phyloP scores from a whole-genome alignment of 1,284 basidiomycete genomes.

The Caloboletus firmus region DNA sequence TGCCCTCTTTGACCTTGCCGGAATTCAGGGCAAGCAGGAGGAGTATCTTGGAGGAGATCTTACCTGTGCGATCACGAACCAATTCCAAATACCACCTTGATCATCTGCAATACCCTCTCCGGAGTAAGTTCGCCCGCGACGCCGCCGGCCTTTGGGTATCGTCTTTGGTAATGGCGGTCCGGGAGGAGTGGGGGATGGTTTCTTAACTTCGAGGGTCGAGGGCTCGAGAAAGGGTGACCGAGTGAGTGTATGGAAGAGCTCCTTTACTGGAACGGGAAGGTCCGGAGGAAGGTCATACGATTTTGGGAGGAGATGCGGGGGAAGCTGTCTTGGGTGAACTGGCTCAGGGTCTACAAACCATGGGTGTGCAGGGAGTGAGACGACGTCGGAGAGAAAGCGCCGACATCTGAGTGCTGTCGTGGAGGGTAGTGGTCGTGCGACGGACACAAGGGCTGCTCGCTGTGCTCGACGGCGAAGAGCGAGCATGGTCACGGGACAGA shows the following conservation, averaged over 20 bases:
- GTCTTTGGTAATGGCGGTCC: slow-evolving; percentile 56
- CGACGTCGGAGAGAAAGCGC: slow-evolving; percentile 11
- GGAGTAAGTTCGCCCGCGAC: slow-evolving; percentile 61
- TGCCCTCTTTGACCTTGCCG: slow-evolving; percentile 72
- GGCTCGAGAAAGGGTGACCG: slow-evolving; percentile 65
- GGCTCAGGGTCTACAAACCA: slow-evolving; percentile 56
- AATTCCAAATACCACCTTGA: slow-evolving; percentile 63
- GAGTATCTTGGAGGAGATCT: slow-evolving; percentile 3
- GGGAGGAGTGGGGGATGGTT: slow-evolving; percentile 45
- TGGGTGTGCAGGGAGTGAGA: slow-evolving; percentile 31
- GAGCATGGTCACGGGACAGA: slow-evolving; percentile 14
- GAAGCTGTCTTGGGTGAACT: slow-evolving; percentile 16
- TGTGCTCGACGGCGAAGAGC: slow-evolving; percentile 16
- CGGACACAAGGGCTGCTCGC: slow-evolving; percentile 2
- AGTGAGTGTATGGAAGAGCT: slow-evolving; percentile 53
- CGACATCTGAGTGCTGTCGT: background rate
- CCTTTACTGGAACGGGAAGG: slow-evolving; percentile 46
- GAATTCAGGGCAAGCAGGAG: background rate
- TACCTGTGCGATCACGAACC: slow-evolving; percentile 72
- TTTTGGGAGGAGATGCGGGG: slow-evolving; percentile 37
- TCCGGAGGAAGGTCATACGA: slow-evolving; percentile 44
- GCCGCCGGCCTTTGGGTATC: slow-evolving; percentile 59
- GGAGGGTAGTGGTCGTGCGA: background rate
- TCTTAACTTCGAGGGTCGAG: slow-evolving; percentile 50
- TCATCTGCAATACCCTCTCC: slow-evolving; percentile 59